These are phyloP conservation scores for Pichia thaimueangensis DNA, from an alignment of 805 yeast genomes.

Conservation along the genomic window DNA sequence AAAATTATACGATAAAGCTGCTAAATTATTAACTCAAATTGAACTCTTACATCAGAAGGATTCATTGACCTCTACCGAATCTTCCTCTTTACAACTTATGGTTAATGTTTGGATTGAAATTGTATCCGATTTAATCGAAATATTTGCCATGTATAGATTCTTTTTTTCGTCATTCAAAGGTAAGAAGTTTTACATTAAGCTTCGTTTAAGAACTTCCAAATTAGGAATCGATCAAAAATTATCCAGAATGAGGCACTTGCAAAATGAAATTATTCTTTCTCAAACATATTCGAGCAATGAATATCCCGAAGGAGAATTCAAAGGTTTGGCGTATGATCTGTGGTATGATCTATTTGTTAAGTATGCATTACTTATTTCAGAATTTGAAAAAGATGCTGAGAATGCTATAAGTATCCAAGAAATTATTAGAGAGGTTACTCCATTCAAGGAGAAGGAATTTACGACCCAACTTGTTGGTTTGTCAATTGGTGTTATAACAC, in stretches of 20 bases:
- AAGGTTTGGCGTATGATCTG: constrained; percentile 68
- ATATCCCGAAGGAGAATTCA: constrained; percentile 50
- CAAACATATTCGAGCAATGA: constrained; percentile 22
- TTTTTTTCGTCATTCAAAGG: constrained; percentile 76
- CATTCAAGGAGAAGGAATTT: constrained; percentile 58
- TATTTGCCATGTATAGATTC: constrained; percentile 68
- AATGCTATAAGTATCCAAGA: constrained; percentile 67
- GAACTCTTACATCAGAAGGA: constrained; percentile 19
- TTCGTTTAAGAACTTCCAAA: constrained; percentile 54
- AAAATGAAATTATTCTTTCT: constrained; percentile 44
- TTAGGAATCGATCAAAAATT: constrained; percentile 69
- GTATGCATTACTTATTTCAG: constrained; percentile 62
- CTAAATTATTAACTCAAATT: constrained; percentile 44
- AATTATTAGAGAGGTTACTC: constrained; percentile 70
- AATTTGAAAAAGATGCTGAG: constrained; percentile 45
- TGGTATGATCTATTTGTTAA: constrained; percentile 88
- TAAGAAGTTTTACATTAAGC: constrained; percentile 60
- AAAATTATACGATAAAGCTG: constrained; percentile 42
- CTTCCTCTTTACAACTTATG: constrained; percentile 35
- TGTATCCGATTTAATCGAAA: constrained; percentile 77
- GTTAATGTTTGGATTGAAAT: constrained; percentile 77
- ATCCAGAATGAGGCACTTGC: constrained; percentile 58
- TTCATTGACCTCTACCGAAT: constrained; percentile 11
- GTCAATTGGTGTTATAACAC: constrained; percentile 40
- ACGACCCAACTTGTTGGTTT: constrained; percentile 60